A percentile compares a stretch with the other conserved stretches of the same genome.
These are phyloP conservation scores for Sporisorium scitamineum DNA, from an alignment of 1,284 basidiomycete genomes.

Conservation along the genomic window DNA sequence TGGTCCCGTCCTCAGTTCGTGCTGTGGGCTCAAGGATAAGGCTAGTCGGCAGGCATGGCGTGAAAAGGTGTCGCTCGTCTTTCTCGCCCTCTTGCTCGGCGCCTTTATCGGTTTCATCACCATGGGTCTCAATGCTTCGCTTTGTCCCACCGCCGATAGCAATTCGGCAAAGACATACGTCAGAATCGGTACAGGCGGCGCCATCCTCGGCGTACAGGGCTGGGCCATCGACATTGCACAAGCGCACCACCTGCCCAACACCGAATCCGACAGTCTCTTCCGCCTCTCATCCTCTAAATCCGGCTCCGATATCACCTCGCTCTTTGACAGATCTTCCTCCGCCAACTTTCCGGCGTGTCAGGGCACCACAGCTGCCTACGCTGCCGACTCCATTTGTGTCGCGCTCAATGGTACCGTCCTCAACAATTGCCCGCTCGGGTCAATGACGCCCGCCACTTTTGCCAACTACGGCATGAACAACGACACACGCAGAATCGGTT, in stretches of 20 bases:
- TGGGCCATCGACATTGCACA: slow-evolving; percentile 80
- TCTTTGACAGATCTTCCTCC: slow-evolving; percentile 73
- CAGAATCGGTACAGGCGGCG: slow-evolving; percentile 44
- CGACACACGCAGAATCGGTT: slow-evolving; percentile 55
- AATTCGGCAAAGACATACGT: slow-evolving; percentile 47
- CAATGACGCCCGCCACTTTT: slow-evolving; percentile 44
- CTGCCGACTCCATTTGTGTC: slow-evolving; percentile 80
- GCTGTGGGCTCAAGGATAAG: slow-evolving; percentile 55
- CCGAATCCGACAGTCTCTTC: slow-evolving; percentile 74
- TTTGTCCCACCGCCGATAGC: slow-evolving; percentile 79
- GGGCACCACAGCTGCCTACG: slow-evolving; percentile 73
- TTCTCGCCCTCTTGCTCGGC: slow-evolving; percentile 74
- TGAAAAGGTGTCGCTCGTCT: slow-evolving; percentile 66
- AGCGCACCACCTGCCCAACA: slow-evolving; percentile 72
- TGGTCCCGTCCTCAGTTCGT: slow-evolving; percentile 69
- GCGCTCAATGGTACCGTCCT: slow-evolving; percentile 65
- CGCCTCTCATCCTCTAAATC: slow-evolving; percentile 71
- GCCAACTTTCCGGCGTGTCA: slow-evolving; percentile 73
- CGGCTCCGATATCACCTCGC: slow-evolving; percentile 88
- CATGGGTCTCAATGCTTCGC: slow-evolving; percentile 89
- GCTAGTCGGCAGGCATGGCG: slow-evolving; percentile 67
- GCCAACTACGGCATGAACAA: slow-evolving; percentile 43
- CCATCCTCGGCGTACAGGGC: slow-evolving; percentile 79
- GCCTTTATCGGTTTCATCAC: slow-evolving; percentile 89
- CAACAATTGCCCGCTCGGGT: slow-evolving; percentile 74